Base-by-base conservation (phyloP, 306 rosid species). In the Cucurbita ficifolia region DNA sequence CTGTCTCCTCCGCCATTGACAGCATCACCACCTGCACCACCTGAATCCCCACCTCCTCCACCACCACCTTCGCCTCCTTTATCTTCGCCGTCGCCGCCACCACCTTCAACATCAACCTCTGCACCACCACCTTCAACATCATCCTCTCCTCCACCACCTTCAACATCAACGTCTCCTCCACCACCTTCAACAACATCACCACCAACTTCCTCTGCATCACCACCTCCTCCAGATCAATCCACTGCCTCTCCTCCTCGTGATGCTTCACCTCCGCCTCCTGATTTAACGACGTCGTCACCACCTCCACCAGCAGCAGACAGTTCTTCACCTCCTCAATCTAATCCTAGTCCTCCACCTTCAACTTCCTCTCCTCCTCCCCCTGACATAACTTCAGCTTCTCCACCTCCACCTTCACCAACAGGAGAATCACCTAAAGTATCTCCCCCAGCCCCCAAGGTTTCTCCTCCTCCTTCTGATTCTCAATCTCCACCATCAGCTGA, bases 311-410 rank as follows among this genome's bases (percentile, higher is more conserved):
- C 84, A 22, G 35, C 59, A 43, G 75, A 7, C 39, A 75, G 22
- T 79, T 68, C 89, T 74, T 90, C 92, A 65, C 87, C 96, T 76
- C 94, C 94, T 24, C 73, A 69, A 78, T n/a, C 85, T 49, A 67
- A 85, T 49, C 71, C 83, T 13, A 22, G 78, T 2, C 89, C 89
- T 70, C 90, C 88, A 17, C 54, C 76, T 10, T 56, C 75, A 54
- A 61, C 75, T 76, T 78, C 89, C 19, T 86, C 91, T 65, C 81
- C 94, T 35, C 91, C 89, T 48, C 86, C 91, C 43, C 63, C 88
- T 70, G 74, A 36, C 19, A 72, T 79, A 1, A 17, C 68, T 72
- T 72, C 90, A 4, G 77, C 82, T 6, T 60, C 88, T 42, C 89
- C 88, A 39, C 81, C 95, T 62, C 85, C 99, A 76, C 88, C 94